These are phyloP conservation scores for Rubroboletus satanas DNA, from an alignment of 768 basidiomycete species.

Conservation along the genomic window DNA sequence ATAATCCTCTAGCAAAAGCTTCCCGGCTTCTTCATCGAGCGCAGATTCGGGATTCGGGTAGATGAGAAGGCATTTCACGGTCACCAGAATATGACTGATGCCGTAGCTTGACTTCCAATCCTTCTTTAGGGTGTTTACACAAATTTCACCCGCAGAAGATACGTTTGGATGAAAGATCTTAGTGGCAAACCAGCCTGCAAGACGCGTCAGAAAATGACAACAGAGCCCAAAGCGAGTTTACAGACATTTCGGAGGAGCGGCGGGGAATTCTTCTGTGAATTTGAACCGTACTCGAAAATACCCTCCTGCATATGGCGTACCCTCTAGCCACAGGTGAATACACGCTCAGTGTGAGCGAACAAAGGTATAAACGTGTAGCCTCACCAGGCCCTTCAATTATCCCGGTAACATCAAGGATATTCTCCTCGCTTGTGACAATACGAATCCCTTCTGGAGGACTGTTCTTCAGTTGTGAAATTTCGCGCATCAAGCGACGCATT, in stretches of 20 bases:
- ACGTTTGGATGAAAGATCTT: slow-evolving; percentile 99
- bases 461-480: slow-evolving; percentile 74
- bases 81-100: slow-evolving; percentile 86
- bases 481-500: slow-evolving; percentile 84
- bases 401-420: slow-evolving; percentile 83
- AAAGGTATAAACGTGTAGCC: slow-evolving; percentile 23
- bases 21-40: slow-evolving; percentile 93
- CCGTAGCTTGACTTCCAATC: slow-evolving; percentile 94
- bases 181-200: slow-evolving; percentile 79
- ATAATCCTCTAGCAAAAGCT: slow-evolving; percentile 86
- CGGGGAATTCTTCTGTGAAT: slow-evolving; percentile 92
- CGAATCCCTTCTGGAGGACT: slow-evolving; percentile 92
- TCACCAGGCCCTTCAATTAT: slow-evolving; percentile 88
- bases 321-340: slow-evolving; percentile 35
- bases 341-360: slow-evolving; percentile 4
- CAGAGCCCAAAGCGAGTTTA: background rate
- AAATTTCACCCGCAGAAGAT: slow-evolving; percentile 85
- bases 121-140: slow-evolving; percentile 96
- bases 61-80: slow-evolving; percentile 92
- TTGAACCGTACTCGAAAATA: slow-evolving; percentile 76
- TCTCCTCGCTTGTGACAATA: slow-evolving; percentile 79
- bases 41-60: slow-evolving; percentile 97
- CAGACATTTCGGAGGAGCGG: slow-evolving; percentile 88
- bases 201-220: slow-evolving; percentile 2
- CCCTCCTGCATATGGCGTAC: slow-evolving; percentile 69